A percentile compares a stretch with the other conserved stretches of the same genome.
These are phyloP conservation scores for Stevia rebaudiana DNA, from an alignment of 140 eudicot genomes.

Conservation along the genomic window DNA sequence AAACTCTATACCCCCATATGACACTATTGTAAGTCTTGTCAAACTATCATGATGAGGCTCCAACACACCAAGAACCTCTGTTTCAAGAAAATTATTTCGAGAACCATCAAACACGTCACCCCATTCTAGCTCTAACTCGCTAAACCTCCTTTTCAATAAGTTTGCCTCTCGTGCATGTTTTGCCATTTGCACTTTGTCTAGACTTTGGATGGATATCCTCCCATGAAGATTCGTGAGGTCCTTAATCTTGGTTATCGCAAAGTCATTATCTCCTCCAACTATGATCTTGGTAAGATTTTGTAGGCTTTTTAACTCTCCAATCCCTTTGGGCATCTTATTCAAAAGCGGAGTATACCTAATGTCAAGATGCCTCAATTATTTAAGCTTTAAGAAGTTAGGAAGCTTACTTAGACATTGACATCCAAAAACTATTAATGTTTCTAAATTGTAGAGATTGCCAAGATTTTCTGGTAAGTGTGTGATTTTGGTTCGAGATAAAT, in stretches of 20 bases:
- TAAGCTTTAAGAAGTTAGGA: conserved; percentile 21
- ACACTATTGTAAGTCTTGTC: neutral
- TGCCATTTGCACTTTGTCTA: conserved; percentile 21
- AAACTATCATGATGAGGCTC: conserved; percentile 20
- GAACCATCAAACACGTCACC: neutral
- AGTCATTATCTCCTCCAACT: conserved; percentile 1
- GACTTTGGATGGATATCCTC: neutral
- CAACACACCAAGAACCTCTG: conserved; percentile 22
- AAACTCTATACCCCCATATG: conserved; percentile 16
- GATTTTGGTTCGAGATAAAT: conserved; percentile 20
- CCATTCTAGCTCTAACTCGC: conserved; percentile 21
- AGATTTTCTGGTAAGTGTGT: conserved; percentile 24
- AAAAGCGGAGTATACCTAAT: neutral
- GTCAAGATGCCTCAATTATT: conserved; percentile 27
- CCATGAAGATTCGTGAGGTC: conserved; percentile 8
- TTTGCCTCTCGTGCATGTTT: conserved; percentile 23
- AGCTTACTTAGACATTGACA: neutral
- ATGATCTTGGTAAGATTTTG: conserved; percentile 3
- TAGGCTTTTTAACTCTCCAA: conserved; percentile 21
- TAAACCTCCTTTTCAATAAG: conserved; percentile 13
- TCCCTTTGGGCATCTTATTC: conserved; percentile 17
- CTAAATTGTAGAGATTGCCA: conserved; percentile 19
- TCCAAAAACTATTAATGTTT: conserved; percentile 7
- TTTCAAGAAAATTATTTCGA: neutral
- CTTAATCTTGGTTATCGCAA: neutral